Base-by-base conservation (phyloP, 140 eudicot genomes). In the Ambrosia hybrid region DNA sequence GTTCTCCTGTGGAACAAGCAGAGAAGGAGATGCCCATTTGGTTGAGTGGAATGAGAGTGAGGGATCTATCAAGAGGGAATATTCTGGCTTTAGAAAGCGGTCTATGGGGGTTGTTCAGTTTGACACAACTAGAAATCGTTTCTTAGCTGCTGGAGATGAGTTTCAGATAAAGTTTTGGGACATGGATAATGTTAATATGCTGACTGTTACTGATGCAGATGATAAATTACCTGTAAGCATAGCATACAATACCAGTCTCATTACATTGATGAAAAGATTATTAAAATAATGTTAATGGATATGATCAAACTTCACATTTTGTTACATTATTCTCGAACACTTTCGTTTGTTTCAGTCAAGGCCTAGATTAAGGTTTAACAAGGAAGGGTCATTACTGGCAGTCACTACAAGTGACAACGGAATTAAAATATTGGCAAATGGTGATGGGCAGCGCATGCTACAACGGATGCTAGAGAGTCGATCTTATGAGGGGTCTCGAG, bases 41-140 rank as follows among this genome's bases (percentile, higher is more conserved):
- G 98, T 92, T 73, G 98, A 92, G 85, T 92, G 98, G 98, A 92
- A 92, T 70, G 98, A 92, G 82, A 92, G 96, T 81, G 98, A 92
- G 81, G 98, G 98, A 70, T 89, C 96, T 14, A 85, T 92, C 78
- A 92, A 87, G 79, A 78, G 98, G n/a, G n/a, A n/a, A n/a, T 92
- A 83, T 70, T 68, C 84, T 67, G 96, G 98, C 59, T 87, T 92
- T 63, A 78, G 95, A 74, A 89, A 92, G 73, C 92, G 96, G 51
- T 89, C 98, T 51, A 75, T 87, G 72, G 98, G 92, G 51, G 95
- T 92, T 78, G 98, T 92, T 68, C 98, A 92, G 79, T 92, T 92
- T 73, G 98, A 92, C 81, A 92, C 96, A 30, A 92, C 98, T 63
- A 90, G 82, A 74, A 92, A 89, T 75, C 87, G 95, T 68, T 89